Evolutionary conservation across 2,329 filamentous ascomycete genomes (phyloP).

Genomic region (Beauveria varroae): DNA sequence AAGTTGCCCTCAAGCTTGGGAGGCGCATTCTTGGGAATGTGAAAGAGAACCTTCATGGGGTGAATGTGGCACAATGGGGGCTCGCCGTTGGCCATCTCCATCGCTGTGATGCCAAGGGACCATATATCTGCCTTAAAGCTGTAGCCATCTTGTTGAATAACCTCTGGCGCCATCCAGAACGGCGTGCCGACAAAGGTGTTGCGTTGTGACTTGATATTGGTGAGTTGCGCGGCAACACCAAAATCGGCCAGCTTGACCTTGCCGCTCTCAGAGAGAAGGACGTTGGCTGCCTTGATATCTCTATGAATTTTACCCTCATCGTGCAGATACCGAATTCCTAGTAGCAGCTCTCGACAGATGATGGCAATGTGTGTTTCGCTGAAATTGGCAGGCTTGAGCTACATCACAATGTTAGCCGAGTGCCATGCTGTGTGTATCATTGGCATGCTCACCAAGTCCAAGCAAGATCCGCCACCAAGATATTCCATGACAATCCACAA

Average conservation of each 20-base stretch:
- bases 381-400: slow-evolving; percentile 88
- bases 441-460: slow-evolving; percentile 65
- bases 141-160: slow-evolving; percentile 76
- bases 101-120: slow-evolving; percentile 86
- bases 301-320: slow-evolving; percentile 91
- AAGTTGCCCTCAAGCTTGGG: slow-evolving; percentile 80
- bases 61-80: slow-evolving; percentile 81
- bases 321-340: slow-evolving; percentile 88
- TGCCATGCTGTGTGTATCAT: slow-evolving; percentile 1
- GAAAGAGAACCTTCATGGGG: slow-evolving; percentile 88
- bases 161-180: slow-evolving; percentile 95
- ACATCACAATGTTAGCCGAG: slow-evolving; percentile 23
- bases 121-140: slow-evolving; percentile 92
- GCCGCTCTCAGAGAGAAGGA: slow-evolving; percentile 82
- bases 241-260: slow-evolving; percentile 97
- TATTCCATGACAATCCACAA: slow-evolving; percentile 99
- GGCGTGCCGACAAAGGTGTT: slow-evolving; percentile 97
- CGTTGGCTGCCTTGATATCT: slow-evolving; percentile 94
- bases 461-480: slow-evolving; percentile 86
- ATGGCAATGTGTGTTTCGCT: slow-evolving; percentile 88
- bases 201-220: slow-evolving; percentile 93
- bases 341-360: slow-evolving; percentile 82
- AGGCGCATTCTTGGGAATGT: slow-evolving; percentile 82
- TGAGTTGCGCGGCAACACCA: slow-evolving; percentile 91
- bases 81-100: slow-evolving; percentile 82